Conservation (phyloP, 169 alveolate species). For the Miamiensis avidus region DNA sequence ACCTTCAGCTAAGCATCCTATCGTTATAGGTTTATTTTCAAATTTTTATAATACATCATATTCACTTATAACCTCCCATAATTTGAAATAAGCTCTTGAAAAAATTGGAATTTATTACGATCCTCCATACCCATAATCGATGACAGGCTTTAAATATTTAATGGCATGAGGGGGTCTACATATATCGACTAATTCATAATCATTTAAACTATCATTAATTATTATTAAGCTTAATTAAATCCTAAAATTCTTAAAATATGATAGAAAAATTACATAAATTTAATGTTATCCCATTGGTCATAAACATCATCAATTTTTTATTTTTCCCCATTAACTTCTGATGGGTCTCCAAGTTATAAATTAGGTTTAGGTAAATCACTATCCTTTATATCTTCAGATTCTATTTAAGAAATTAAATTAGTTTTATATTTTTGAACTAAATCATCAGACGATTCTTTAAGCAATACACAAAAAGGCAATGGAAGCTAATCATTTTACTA, state of each 20-base stretch:
- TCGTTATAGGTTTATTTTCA: neutral
- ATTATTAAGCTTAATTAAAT: too few species aligned
- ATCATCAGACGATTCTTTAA: neutral
- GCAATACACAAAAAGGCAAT: neutral
- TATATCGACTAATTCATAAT: neutral
- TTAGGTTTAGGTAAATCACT: neutral
- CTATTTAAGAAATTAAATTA: neutral
- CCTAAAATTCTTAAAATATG: too few species aligned
- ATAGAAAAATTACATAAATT: neutral
- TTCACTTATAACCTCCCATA: neutral
- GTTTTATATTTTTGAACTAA: too few species aligned
- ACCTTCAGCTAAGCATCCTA: neutral
- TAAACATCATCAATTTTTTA: neutral
- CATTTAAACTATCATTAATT: neutral
- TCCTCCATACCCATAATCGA: neutral
- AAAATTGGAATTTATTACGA: neutral
- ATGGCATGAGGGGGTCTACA: neutral
- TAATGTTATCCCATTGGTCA: neutral
- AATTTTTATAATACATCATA: neutral
- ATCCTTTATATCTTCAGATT: too few species aligned
- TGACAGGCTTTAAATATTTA: neutral
- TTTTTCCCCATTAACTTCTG: neutral
- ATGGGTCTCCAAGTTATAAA: neutral
- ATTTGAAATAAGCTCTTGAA: neutral
- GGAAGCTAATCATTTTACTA: neutral